Percentiles rank a stretch among this genome's conserved stretches.
phyloP scores from a whole-genome alignment of 805 yeast species.

The Lipomyces orientalis region DNA sequence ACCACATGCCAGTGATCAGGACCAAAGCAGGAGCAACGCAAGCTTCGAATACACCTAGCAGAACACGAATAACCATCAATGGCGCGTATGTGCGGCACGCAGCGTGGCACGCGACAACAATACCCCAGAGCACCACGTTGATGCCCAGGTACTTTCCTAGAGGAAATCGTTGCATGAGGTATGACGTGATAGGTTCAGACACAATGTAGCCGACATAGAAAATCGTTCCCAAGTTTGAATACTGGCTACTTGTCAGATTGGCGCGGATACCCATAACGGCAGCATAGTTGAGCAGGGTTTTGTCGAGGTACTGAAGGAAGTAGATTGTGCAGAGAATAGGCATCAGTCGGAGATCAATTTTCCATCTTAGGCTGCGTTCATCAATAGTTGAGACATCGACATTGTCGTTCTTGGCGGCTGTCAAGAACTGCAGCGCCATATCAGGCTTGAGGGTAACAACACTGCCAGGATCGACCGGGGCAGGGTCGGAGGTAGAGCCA shows the following conservation, averaged over 20 bases:
- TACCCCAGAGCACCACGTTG: slow-evolving; percentile 55
- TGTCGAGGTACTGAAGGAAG: slow-evolving; percentile 58
- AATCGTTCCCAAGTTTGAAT: slow-evolving; percentile 52
- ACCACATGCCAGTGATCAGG: slow-evolving; percentile 65
- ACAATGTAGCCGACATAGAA: slow-evolving; percentile 56
- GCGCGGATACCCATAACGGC: slow-evolving; percentile 63
- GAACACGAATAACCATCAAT: slow-evolving; percentile 53
- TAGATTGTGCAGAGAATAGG: slow-evolving; percentile 60
- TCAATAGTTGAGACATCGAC: slow-evolving; percentile 8
- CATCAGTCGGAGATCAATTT: slow-evolving; percentile 56
- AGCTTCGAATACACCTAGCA: slow-evolving; percentile 59
- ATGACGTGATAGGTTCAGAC: slow-evolving; percentile 53
- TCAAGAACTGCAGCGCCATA: slow-evolving; percentile 17
- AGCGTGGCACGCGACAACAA: slow-evolving; percentile 53
- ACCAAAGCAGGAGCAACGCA: slow-evolving; percentile 61
- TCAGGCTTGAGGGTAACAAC: slow-evolving; percentile 14
- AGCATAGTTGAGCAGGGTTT: slow-evolving; percentile 63
- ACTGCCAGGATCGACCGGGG: slow-evolving; percentile 9
- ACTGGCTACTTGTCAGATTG: slow-evolving; percentile 47
- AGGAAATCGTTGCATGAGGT: slow-evolving; percentile 53
- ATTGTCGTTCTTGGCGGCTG: slow-evolving; percentile 11
- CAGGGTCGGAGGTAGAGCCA: slow-evolving; percentile 8
- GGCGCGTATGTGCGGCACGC: slow-evolving; percentile 53
- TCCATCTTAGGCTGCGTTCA: slow-evolving; percentile 40
- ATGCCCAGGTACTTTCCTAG: slow-evolving; percentile 40